These are phyloP conservation scores for Flueggea neowawraea DNA, from an alignment of 441 rosid genomes.

Conservation along the genomic window DNA sequence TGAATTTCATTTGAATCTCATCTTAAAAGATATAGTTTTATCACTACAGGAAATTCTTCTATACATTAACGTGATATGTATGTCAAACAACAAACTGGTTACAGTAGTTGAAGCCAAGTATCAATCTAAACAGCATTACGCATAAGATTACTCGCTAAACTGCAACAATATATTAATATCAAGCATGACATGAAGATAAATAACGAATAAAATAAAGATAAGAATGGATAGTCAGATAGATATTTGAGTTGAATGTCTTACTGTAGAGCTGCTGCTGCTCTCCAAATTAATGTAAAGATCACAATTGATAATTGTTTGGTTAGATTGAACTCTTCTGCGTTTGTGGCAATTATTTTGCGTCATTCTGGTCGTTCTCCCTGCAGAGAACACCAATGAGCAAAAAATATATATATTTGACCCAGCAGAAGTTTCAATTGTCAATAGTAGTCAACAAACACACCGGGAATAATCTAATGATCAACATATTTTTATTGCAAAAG, in stretches of 20 bases:
- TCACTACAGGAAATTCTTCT: too few species aligned
- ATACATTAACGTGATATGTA: too few species aligned
- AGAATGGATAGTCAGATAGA: background rate
- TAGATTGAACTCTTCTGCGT: conserved; percentile 39
- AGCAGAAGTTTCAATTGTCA: background rate
- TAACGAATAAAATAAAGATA: background rate
- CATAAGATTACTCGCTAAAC: too few species aligned
- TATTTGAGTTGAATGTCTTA: conserved; percentile 18
- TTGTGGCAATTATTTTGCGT: conserved; percentile 32
- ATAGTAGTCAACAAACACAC: background rate
- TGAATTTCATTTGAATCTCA: too few species aligned
- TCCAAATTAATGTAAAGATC: conserved; percentile 47
- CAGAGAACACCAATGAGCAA: conserved; percentile 8
- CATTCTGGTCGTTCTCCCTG: conserved; percentile 32
- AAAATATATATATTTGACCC: too few species aligned
- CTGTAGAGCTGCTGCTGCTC: conserved; percentile 33
- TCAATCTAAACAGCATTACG: too few species aligned
- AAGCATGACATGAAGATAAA: background rate
- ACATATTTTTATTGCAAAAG: background rate
- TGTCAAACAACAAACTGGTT: too few species aligned
- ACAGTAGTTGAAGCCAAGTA: too few species aligned
- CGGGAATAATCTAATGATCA: background rate
- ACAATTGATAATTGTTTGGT: conserved; percentile 32
- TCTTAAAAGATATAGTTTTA: too few species aligned
- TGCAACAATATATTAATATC: background rate